Percentiles rank a stretch among this genome's conserved stretches.
These are phyloP conservation scores for Betula pendula DNA, from an alignment of 306 rosid genomes.

Conservation along the genomic window DNA sequence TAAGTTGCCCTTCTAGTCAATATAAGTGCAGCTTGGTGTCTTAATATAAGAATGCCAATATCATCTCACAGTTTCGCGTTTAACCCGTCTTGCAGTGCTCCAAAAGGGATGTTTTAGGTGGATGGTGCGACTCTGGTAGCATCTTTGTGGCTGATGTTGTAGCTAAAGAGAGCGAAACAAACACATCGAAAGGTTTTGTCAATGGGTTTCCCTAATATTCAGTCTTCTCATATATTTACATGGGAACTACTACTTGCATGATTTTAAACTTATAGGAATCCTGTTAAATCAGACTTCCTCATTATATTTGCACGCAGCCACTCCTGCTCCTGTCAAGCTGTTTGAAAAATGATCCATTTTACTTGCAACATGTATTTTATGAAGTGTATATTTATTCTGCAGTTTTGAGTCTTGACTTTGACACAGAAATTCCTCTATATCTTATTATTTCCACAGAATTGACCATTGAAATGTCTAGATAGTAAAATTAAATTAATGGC, in stretches of 20 bases:
- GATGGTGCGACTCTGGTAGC: conserved; percentile 93
- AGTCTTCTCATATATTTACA: not conserved
- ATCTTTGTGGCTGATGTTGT: conserved; percentile 66
- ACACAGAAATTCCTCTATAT: not conserved
- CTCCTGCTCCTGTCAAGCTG: not conserved
- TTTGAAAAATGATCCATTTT: too few species aligned
- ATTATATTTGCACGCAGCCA: not conserved
- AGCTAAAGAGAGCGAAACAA: conserved; percentile 20
- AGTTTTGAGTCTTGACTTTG: not conserved
- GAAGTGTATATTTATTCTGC: not conserved
- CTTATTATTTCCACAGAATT: not conserved
- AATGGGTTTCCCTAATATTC: not conserved
- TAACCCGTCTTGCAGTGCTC: conserved; percentile 54
- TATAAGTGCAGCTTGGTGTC: conserved; percentile 10
- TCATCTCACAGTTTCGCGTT: conserved; percentile 18
- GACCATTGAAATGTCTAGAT: not conserved
- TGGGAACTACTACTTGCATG: not conserved
- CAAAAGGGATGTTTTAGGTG: conserved; percentile 74
- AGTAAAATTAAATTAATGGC: not conserved
- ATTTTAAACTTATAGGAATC: not conserved
- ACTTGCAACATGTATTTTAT: not conserved
- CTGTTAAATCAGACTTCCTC: not conserved
- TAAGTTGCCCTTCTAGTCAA: not conserved
- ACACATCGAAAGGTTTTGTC: conserved; percentile 4
- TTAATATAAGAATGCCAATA: not conserved